Percentiles rank a stretch among this genome's conserved stretches.
Evolutionary conservation across 768 basidiomycete species (phyloP).

Genomic region (Mycena kentingensis): DNA sequence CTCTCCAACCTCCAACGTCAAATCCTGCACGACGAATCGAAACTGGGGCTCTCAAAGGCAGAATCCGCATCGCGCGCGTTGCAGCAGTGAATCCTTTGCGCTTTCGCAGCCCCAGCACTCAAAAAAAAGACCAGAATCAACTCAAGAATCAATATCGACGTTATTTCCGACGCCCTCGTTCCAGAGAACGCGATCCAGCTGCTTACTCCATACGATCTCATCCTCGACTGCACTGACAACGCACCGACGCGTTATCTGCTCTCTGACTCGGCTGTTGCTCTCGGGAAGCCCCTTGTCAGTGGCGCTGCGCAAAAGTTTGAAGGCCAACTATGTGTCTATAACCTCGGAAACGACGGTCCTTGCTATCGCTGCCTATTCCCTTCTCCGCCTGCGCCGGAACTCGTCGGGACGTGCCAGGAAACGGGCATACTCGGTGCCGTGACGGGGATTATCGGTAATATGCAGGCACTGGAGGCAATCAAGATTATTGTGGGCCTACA

Average conservation of each 20-base stretch:
- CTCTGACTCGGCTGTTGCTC: slow-evolving; percentile 77
- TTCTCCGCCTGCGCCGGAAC: slow-evolving; percentile 64
- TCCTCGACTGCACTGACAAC: slow-evolving; percentile 96
- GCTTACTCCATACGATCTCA: slow-evolving; percentile 65
- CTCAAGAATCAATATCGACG: slow-evolving; percentile 61
- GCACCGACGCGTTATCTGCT: slow-evolving; percentile 89
- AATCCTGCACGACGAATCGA: slow-evolving; percentile 79
- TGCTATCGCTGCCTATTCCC: slow-evolving; percentile 97
- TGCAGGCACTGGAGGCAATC: slow-evolving; percentile 89
- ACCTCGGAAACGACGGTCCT: slow-evolving; percentile 68
- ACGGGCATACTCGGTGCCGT: slow-evolving; percentile 86
- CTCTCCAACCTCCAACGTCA: slow-evolving; percentile 91
- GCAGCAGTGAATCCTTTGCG: slow-evolving; percentile 46
- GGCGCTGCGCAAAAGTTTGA: slow-evolving; percentile 90
- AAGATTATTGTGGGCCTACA: slow-evolving; percentile 72
- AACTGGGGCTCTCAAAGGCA: slow-evolving; percentile 78
- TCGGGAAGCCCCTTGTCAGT: slow-evolving; percentile 83
- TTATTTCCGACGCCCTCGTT: slow-evolving; percentile 54
- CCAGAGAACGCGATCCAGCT: slow-evolving; percentile 65
- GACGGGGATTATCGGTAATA: slow-evolving; percentile 84
- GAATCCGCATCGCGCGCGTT: slow-evolving; percentile 77
- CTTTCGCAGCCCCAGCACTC: neutral
- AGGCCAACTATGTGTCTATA: slow-evolving; percentile 79
- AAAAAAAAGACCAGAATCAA: slow-evolving; percentile 59
- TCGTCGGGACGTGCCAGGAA: slow-evolving; percentile 81